Evolutionary conservation across 129 eudicot genomes (phyloP).

Genomic region (Flaveria trinervia): DNA sequence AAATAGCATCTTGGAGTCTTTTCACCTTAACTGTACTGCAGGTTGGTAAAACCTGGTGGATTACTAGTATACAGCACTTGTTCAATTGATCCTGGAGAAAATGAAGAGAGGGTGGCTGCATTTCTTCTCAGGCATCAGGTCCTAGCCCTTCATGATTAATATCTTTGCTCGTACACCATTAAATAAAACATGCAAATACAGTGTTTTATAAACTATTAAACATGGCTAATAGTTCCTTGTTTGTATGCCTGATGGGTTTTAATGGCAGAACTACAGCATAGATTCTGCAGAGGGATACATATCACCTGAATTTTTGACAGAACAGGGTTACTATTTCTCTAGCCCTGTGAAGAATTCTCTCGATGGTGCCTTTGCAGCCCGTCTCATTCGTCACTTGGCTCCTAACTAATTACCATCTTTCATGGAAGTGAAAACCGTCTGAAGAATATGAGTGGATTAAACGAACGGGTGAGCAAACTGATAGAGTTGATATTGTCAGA

Average conservation of each 20-base stretch:
- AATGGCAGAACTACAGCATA: constrained; percentile 62
- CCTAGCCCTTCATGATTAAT: constrained; percentile 15
- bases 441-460: not conserved
- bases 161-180: not conserved
- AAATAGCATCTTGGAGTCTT: not conserved
- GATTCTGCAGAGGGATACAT: constrained; percentile 70
- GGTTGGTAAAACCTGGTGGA: constrained; percentile 85
- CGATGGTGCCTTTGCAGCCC: constrained; percentile 99
- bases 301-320: constrained; percentile 56
- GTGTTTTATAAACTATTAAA: not conserved
- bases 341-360: constrained; percentile 79
- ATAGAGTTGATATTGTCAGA: too few relatives aligned
- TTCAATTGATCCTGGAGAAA: constrained; percentile 89
- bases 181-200: not conserved
- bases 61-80: constrained; percentile 88
- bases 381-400: constrained; percentile 49
- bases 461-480: not conserved
- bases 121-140: constrained; percentile 82
- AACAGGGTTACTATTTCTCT: constrained; percentile 62
- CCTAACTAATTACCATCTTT: constrained; percentile 19
- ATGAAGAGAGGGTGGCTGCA: constrained; percentile 81
- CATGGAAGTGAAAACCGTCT: not conserved
- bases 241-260: not conserved
- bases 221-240: not conserved
- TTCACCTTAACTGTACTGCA: constrained; percentile 22